phyloP scores from a whole-genome alignment of 176 grass and related monocot species.

The Lolium perenne region DNA sequence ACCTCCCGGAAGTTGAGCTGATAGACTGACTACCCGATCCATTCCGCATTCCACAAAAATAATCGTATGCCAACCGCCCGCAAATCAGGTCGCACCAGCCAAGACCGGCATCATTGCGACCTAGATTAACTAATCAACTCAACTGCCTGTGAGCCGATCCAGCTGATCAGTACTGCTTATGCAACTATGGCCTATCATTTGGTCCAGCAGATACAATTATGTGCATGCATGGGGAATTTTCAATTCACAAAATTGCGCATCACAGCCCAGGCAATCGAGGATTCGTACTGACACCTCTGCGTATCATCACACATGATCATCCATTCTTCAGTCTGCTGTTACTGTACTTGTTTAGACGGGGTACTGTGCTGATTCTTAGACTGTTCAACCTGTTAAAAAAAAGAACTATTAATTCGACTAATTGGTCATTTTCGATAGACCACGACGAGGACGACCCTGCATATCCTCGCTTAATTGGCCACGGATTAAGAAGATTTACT shows the following conservation, averaged over 20 bases:
- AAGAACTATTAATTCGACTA: background rate
- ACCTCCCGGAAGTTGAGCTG: background rate
- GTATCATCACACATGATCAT: background rate
- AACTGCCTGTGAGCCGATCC: background rate
- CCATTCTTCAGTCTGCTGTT: background rate
- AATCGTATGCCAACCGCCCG: background rate
- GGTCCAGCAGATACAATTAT: constrained; percentile 20
- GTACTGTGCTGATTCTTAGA: background rate
- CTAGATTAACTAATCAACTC: constrained; percentile 9
- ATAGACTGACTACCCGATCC: too few species aligned
- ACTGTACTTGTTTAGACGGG: too few species aligned
- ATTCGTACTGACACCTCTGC: background rate
- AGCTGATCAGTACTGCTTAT: background rate
- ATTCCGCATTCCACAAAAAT: background rate
- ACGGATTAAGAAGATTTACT: background rate
- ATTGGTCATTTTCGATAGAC: background rate
- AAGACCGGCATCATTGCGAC: background rate
- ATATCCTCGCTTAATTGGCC: background rate
- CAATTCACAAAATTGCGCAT: background rate
- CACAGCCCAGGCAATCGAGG: too few species aligned
- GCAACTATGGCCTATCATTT: constrained; percentile 7
- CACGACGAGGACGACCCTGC: background rate
- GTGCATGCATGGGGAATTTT: background rate
- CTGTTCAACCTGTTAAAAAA: background rate
- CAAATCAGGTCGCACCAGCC: constrained; percentile 20